Evolutionary conservation across 495 filamentous ascomycete species (phyloP), one percentile per base, ranked within the genome.

Genomic region (Letharia columbiana): DNA sequence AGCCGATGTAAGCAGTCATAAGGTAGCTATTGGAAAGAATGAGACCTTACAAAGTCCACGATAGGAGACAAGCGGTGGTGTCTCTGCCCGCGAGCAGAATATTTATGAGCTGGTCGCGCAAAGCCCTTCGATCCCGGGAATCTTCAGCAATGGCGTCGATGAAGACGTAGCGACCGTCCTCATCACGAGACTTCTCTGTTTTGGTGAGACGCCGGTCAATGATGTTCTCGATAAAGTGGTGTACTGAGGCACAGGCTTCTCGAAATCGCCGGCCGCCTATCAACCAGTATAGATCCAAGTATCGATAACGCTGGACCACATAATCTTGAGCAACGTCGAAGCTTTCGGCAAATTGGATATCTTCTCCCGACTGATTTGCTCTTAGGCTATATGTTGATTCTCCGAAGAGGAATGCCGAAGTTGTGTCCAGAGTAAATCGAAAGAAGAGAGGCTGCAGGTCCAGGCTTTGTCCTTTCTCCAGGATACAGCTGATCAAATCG

Each of bases 81-180:
- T 88, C 86, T 65, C 86, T 77, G 0, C 86, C 85, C 2, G 86
- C 86, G 9, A 87, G 66, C 47, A 89, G 75, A 15, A 88, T 76
- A 56, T 80, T 78, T 64, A 87, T 72, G 44, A 86, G 72, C 71
- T 88, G 83, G 66, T 84, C 83, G 31, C 83, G 79, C 59, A 87
- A 63, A 20, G 75, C 73, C 23, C 67, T 63, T 3, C 70, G 68
- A 33, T 69, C 71, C 3, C 69, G 37, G 12, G 73, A 67, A 37
- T 76, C 66, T 61, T 71, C 67, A 28, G 75, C 74, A 58, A 71
- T 49, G 60, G 71, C 63, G 59, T 73, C 66, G 63, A 73, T 64
- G 63, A 76, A 74, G 28, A 67, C 49, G 33, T 69, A 52, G 11
- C 44, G 20, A 9, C 60, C 67, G 13, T 42, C 31, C 10, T 49